Conservation (phyloP, 345 rosid genomes). For the Salix koriyanagi region DNA sequence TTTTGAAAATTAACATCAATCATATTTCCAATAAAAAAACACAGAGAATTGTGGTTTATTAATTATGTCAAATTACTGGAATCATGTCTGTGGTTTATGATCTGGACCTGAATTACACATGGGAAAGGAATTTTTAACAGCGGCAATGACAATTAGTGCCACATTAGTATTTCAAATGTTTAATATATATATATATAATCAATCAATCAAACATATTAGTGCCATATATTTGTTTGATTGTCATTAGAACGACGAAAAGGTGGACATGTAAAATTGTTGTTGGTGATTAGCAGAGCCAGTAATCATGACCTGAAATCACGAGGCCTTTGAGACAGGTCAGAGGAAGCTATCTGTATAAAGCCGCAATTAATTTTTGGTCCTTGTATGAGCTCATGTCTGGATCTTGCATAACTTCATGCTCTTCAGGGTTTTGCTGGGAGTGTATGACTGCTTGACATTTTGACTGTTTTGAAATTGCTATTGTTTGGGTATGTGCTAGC, state of each 20-base stretch:
- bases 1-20: no score
- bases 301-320: not conserved
- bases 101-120: conserved; percentile 5
- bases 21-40: no score
- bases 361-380: not conserved
- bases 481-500: not conserved
- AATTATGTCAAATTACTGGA: not conserved
- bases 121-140: not conserved
- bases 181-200: not conserved
- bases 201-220: not conserved
- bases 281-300: not conserved
- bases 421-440: not conserved
- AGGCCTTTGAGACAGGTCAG: no score
- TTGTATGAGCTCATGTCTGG: not conserved
- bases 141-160: not conserved
- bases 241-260: not conserved
- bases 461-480: not conserved
- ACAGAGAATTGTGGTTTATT: not conserved
- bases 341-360: not conserved
- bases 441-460: not conserved
- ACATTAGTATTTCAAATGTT: not conserved
- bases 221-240: not conserved
- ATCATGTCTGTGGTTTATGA: not conserved
- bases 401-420: not conserved
- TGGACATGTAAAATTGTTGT: not conserved